Evolutionary conservation across 257 asterid species (phyloP).

Genomic region (Salvia splendens): DNA sequence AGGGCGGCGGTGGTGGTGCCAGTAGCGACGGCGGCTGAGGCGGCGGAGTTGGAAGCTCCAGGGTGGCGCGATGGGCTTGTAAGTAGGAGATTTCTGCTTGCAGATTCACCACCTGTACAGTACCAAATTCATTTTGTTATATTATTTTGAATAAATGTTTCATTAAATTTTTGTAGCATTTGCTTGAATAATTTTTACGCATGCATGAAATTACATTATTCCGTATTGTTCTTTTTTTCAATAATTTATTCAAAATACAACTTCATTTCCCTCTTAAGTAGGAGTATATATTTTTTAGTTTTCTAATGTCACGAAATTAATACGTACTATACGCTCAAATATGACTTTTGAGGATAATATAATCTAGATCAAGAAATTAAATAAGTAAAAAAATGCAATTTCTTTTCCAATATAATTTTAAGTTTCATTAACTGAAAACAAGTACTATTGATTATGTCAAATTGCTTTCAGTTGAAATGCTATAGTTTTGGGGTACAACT

Average conservation of each 20-base stretch:
- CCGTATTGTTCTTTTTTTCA: too few relatives aligned
- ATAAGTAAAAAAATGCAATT: neutral
- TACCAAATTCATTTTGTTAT: too few relatives aligned
- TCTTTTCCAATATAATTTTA: too few relatives aligned
- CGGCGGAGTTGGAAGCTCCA: slow-evolving; percentile 61
- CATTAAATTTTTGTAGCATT: too few relatives aligned
- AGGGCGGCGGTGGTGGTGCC: slow-evolving; percentile 34
- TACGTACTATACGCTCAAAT: neutral
- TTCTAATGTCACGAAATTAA: neutral
- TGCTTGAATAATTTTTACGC: too few relatives aligned
- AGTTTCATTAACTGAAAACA: too few relatives aligned
- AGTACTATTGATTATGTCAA: too few relatives aligned
- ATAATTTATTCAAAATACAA: neutral
- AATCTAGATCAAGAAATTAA: neutral
- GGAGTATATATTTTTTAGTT: neutral
- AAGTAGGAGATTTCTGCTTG: slow-evolving; percentile 69
- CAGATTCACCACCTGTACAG: slow-evolving; percentile 53
- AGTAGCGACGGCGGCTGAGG: slow-evolving; percentile 36
- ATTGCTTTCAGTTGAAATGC: too few relatives aligned
- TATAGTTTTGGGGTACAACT: too few relatives aligned
- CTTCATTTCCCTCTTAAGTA: neutral
- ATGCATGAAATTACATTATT: too few relatives aligned
- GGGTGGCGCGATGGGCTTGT: slow-evolving; percentile 62
- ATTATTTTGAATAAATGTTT: too few relatives aligned
- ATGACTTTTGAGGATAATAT: neutral